These are phyloP conservation scores for Venturia carpophila DNA, from an alignment of 2,329 filamentous ascomycete species.

Conservation along the genomic window DNA sequence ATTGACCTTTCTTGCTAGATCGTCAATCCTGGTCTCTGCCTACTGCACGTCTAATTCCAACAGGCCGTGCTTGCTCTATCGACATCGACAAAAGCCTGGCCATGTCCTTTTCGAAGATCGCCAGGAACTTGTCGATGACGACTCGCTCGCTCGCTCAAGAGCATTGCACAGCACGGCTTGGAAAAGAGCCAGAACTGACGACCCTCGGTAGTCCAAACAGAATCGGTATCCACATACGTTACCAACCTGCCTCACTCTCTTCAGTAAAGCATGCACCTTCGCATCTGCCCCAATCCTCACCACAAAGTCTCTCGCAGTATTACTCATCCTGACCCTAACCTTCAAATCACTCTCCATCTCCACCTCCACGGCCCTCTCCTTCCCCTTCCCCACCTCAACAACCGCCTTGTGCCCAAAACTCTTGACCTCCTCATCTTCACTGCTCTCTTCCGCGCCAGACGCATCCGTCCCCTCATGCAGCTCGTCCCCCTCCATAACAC, in stretches of 20 bases:
- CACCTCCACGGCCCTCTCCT: slow-evolving; percentile 26
- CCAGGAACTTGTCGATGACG: neutral
- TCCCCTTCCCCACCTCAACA: slow-evolving; percentile 26
- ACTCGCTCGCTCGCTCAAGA: too few relatives aligned
- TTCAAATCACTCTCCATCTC: slow-evolving; percentile 26
- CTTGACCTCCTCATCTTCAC: slow-evolving; percentile 23
- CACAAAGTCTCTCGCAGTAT: slow-evolving; percentile 32
- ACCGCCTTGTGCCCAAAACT: neutral
- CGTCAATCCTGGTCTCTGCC: neutral
- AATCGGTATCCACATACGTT: slow-evolving; percentile 43
- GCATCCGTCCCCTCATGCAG: slow-evolving; percentile 22
- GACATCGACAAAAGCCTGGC: too few relatives aligned
- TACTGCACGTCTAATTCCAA: too few relatives aligned
- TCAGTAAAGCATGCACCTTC: slow-evolving; percentile 54
- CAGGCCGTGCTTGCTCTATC: too few relatives aligned
- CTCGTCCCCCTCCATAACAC: slow-evolving; percentile 23
- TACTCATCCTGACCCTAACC: slow-evolving; percentile 33
- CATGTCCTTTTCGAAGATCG: neutral
- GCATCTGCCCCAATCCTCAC: slow-evolving; percentile 37
- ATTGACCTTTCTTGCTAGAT: neutral
- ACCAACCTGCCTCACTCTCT: slow-evolving; percentile 55
- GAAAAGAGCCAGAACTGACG: slow-evolving; percentile 18
- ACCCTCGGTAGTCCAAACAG: neutral
- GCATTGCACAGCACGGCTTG: too few relatives aligned
- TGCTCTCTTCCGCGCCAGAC: slow-evolving; percentile 20